Evolutionary conservation across 352 stramenopile genomes (phyloP), one percentile per base, ranked within the genome.

Genomic region (Globisporangium cylindrosporum): DNA sequence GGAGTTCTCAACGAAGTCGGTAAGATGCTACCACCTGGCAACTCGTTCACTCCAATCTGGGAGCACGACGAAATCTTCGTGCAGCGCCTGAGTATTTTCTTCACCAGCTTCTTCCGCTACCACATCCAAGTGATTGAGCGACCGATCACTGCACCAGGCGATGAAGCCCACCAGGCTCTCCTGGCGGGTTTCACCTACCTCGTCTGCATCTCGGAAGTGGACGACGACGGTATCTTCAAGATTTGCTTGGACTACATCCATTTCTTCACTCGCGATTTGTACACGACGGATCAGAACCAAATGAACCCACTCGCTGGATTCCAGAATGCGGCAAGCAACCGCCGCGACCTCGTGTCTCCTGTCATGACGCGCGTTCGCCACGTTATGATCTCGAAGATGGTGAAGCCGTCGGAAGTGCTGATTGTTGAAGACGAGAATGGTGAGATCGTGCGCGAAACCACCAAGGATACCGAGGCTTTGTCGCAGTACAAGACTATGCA

Each of bases 401-500:
- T 98, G 53, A 99, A 99, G 76, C 98, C 98, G 14, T 98, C 99
- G 60, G 98, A 99, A 82, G 97, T 99, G n/a, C 86, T 99, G 53
- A 98, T 99, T 72, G 98, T 99, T 1, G 98, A 99, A 78, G 97
- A 99, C 73, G 98, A 99, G 64, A 99, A 99, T 75, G 98, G 98
- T 34, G 96, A 97, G 66, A 95, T 98, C 64, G 89, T 98, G 41
- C 89, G 97, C 34, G 97, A 99, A 80, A 98, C 93, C n/a, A 99
- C 95, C 20, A 99, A 99, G 80, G 98, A 99, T 73, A 99, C 97
- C 8, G 98, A 99, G 75, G 97, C 98, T 1, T 95, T 99, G 70
- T 98, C 97, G 36, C 96, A 99, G 86, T 99, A 99, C 84, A 99
- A 99, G 85, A 99, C 96, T 8, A 99, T 99, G 97, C 88, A 98